A percentile compares a stretch with the other conserved stretches of the same genome.
phyloP scores from a whole-genome alignment of 148 eudicot genomes.

The Heliosperma pusillum region DNA sequence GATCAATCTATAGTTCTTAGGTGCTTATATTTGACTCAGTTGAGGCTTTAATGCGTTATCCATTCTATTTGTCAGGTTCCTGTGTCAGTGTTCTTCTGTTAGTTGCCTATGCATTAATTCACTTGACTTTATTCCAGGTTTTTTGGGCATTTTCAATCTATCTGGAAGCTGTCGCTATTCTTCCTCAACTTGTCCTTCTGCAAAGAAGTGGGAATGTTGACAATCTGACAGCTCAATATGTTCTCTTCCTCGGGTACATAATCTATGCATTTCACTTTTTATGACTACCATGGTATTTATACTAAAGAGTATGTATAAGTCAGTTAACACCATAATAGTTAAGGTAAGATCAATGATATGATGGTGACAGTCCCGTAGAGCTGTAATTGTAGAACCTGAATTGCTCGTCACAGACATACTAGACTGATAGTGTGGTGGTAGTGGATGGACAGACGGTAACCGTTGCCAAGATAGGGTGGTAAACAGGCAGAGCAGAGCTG shows the following conservation, averaged over 20 bases:
- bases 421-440: too few relatives aligned
- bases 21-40: not conserved
- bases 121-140: conserved; percentile 36
- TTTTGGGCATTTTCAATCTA: conserved; percentile 83
- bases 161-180: conserved; percentile 85
- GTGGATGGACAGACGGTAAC: too few relatives aligned
- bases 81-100: not conserved
- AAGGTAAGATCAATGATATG: not conserved
- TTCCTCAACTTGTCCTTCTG: conserved; percentile 80
- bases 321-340: not conserved
- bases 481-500: too few relatives aligned
- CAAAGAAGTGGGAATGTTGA: conserved; percentile 91
- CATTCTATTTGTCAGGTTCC: not conserved
- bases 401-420: too few relatives aligned
- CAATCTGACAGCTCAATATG: conserved; percentile 77
- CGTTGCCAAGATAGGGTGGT: too few relatives aligned
- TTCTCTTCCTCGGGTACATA: conserved; percentile 74
- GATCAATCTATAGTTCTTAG: not conserved
- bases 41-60: not conserved
- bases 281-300: not conserved
- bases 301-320: not conserved
- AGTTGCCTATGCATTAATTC: not conserved
- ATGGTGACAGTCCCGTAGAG: not conserved
- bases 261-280: conserved; percentile 10
- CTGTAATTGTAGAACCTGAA: too few relatives aligned